Base-by-base conservation (phyloP, 352 stramenopile genomes). In the Phytophthora meadii region DNA sequence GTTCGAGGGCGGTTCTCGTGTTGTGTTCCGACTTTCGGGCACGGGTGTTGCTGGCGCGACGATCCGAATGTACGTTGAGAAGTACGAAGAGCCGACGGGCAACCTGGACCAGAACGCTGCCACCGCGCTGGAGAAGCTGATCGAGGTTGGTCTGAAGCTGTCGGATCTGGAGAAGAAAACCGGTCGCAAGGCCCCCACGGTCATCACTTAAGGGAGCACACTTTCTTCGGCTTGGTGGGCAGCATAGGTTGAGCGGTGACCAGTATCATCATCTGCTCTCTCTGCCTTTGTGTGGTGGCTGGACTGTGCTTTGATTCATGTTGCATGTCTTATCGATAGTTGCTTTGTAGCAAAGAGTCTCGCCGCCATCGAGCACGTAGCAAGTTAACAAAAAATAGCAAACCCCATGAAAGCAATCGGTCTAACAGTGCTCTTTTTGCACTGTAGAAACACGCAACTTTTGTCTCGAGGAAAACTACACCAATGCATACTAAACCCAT, bases 1-100 rank as follows among this genome's bases (percentile, higher is more conserved):
- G 66, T 99, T 99, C 52, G 79, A 88, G 49, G 96, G 99, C 74
- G 89, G 94, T 53, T 97, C 94, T 47, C 84, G 98, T 61, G 92
- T 98, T 36, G 93, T 99, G 41, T 99, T 99, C 85, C 94, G 98
- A 11, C 84, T 99, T 27, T 99, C 92, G 61, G 98, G 98, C 54
- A 99, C 98, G 34, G 98, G 97, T 50, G 98, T 98, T 64, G 90
- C 94, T 19, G 97, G 97, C 47, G 97, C 97, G 15, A 99, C 97
- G 3, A 96, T 99, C 68, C 93, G 97, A 66, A 98, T 99, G 94
- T 99, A 99, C 89, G 92, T 99, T 70, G 98, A 99, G 79, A 98
- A 99, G 84, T 99, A 99, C 82, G 97, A 99, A 67, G 50, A 72
- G 42, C 74, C 81, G 28, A 88, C 82, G 44, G 91, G 94, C 54